Conservation (phyloP, 2,329 filamentous ascomycete species). For the Nigrograna mackinnonii region DNA sequence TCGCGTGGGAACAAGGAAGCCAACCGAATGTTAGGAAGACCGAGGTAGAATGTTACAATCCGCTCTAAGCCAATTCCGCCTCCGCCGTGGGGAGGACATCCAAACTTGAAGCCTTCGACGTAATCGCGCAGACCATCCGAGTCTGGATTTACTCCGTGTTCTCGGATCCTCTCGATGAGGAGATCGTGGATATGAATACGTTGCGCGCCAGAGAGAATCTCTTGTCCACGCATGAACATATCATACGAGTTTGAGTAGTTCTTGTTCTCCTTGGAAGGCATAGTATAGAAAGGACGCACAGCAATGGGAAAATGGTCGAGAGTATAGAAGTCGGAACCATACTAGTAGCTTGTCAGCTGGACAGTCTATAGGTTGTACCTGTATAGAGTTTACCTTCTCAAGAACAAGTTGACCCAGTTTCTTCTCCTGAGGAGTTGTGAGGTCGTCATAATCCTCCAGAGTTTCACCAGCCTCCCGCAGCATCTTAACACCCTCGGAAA, state of each 20-base stretch:
- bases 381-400: slow-evolving; percentile 83
- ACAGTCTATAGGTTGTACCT: too few species aligned
- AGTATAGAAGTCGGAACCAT: slow-evolving; percentile 97
- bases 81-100: not conserved
- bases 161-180: slow-evolving; percentile 60
- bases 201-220: slow-evolving; percentile 70
- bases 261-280: slow-evolving; percentile 59
- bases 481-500: slow-evolving; percentile 77
- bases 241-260: slow-evolving; percentile 66
- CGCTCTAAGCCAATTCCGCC: not conserved
- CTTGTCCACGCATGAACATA: slow-evolving; percentile 73
- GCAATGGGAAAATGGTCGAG: slow-evolving; percentile 93
- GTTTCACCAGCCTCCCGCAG: slow-evolving; percentile 78
- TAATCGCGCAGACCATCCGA: not conserved
- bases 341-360: too few species aligned
- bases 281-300: slow-evolving; percentile 90
- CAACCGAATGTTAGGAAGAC: slow-evolving; percentile 65
- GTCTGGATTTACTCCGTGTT: slow-evolving; percentile 43
- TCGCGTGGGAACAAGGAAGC: too few species aligned
- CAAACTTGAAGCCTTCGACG: not conserved
- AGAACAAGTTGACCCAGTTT: slow-evolving; percentile 85
- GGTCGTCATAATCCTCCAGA: slow-evolving; percentile 76
- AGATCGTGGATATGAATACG: slow-evolving; percentile 66
- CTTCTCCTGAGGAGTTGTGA: slow-evolving; percentile 81
- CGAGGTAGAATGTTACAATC: slow-evolving; percentile 70